Evolutionary conservation across 2,329 filamentous ascomycete genomes (phyloP).

Genomic region (Colletotrichum tabaci): DNA sequence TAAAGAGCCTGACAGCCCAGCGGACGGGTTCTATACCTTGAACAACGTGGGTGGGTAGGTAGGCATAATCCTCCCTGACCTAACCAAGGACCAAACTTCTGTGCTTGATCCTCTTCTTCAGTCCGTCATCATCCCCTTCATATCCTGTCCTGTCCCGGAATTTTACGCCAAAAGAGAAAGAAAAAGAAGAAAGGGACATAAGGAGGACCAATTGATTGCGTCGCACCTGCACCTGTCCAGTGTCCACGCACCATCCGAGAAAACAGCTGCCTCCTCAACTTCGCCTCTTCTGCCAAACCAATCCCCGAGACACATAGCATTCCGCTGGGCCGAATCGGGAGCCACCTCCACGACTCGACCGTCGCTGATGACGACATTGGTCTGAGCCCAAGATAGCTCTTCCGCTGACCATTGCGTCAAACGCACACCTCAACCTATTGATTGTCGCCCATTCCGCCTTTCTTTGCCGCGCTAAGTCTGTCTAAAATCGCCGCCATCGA

Average conservation of each 20-base stretch:
- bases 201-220: background rate
- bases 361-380: constrained; percentile 36
- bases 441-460: background rate
- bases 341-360: constrained; percentile 24
- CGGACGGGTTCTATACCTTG: no score
- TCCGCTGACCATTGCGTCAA: constrained; percentile 34
- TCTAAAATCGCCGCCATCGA: constrained; percentile 19
- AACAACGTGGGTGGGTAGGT: no score
- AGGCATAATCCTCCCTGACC: no score
- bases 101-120: background rate
- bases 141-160: background rate
- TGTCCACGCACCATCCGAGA: background rate
- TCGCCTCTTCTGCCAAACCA: background rate
- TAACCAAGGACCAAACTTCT: background rate
- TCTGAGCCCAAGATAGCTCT: constrained; percentile 28
- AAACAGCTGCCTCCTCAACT: background rate
- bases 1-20: background rate
- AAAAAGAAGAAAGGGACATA: no score
- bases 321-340: constrained; percentile 27
- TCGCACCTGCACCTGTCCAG: background rate
- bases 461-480: constrained; percentile 19
- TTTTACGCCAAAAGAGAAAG: background rate
- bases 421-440: constrained; percentile 5
- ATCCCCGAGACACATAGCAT: constrained; percentile 27
- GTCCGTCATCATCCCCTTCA: no score